Evolutionary conservation across 1,139 yeast species (phyloP).

Genomic region (Debaryomyces singareniensis): DNA sequence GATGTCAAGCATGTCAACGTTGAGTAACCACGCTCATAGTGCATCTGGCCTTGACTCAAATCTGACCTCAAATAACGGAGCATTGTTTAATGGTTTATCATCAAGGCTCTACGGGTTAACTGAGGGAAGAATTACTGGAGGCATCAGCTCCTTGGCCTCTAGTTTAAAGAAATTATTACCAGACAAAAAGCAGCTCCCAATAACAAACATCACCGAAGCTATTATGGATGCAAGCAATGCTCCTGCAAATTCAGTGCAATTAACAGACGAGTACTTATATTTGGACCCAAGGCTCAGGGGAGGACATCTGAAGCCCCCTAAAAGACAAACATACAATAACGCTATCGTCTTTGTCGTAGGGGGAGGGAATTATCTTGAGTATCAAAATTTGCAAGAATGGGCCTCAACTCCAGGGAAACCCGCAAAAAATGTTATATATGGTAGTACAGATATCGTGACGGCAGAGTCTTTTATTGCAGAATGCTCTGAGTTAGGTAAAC

Average conservation of each 20-base stretch:
- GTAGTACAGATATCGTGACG: conserved; percentile 75
- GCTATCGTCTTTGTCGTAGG: conserved; percentile 90
- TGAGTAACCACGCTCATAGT: conserved; percentile 8
- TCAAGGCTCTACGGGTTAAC: conserved; percentile 75
- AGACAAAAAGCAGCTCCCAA: conserved; percentile 78
- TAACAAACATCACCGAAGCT: conserved; percentile 86
- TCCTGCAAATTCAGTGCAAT: conserved; percentile 50
- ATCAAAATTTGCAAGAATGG: conserved; percentile 93
- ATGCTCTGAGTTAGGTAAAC: conserved; percentile 51
- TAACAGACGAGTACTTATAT: conserved; percentile 85
- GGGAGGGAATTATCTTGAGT: conserved; percentile 93
- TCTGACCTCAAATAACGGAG: conserved; percentile 37
- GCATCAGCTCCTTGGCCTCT: conserved; percentile 80
- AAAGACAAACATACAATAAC: conserved; percentile 73
- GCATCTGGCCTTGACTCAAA: conserved; percentile 11
- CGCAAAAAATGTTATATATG: conserved; percentile 62
- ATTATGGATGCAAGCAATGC: conserved; percentile 77
- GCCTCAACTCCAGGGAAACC: conserved; percentile 33
- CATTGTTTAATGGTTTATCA: conserved; percentile 72
- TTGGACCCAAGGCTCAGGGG: conserved; percentile 92
- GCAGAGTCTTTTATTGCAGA: conserved; percentile 75
- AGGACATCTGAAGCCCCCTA: conserved; percentile 83
- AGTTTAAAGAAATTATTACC: conserved; percentile 86
- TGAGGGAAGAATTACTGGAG: conserved; percentile 73
- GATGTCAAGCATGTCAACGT: conserved; percentile 42